These are phyloP conservation scores for Pyrenopolyporus hunteri DNA, from an alignment of 495 filamentous ascomycete species.

Conservation along the genomic window DNA sequence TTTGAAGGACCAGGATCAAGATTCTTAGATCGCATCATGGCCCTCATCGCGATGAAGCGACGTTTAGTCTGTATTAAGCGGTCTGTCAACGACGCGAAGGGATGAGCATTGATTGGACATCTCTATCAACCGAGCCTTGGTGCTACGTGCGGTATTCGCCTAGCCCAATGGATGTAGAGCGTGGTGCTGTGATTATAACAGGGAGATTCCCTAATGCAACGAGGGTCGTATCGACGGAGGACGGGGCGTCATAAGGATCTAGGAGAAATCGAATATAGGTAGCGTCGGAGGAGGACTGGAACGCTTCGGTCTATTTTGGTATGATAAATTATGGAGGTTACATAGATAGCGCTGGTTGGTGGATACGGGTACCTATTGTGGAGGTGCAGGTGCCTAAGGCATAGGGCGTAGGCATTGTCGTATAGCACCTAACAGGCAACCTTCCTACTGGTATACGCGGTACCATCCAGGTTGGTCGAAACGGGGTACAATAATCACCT, in stretches of 20 bases:
- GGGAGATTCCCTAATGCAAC: constrained; percentile 14
- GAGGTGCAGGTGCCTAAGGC: too few relatives aligned
- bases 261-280: constrained; percentile 11
- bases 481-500: too few relatives aligned
- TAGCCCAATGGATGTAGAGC: constrained; percentile 17
- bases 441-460: too few relatives aligned
- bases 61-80: constrained; percentile 23
- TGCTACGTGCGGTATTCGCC: constrained; percentile 7
- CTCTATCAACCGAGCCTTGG: constrained; percentile 10
- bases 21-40: constrained; percentile 20
- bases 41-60: constrained; percentile 15
- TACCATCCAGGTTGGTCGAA: too few relatives aligned
- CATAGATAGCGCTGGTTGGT: too few relatives aligned
- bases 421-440: too few relatives aligned
- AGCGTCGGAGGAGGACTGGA: background rate
- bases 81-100: constrained; percentile 8
- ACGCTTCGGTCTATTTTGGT: background rate
- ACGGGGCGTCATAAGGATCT: constrained; percentile 19
- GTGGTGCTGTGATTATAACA: constrained; percentile 1
- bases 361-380: too few relatives aligned
- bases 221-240: constrained; percentile 29
- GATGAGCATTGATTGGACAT: constrained; percentile 22
- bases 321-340: constrained; percentile 8
- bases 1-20: constrained; percentile 1
- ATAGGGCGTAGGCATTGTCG: too few relatives aligned